A percentile compares a stretch with the other conserved stretches of the same genome.
Conservation (phyloP, 345 rosid genomes). For the Acer saccharum region DNA sequence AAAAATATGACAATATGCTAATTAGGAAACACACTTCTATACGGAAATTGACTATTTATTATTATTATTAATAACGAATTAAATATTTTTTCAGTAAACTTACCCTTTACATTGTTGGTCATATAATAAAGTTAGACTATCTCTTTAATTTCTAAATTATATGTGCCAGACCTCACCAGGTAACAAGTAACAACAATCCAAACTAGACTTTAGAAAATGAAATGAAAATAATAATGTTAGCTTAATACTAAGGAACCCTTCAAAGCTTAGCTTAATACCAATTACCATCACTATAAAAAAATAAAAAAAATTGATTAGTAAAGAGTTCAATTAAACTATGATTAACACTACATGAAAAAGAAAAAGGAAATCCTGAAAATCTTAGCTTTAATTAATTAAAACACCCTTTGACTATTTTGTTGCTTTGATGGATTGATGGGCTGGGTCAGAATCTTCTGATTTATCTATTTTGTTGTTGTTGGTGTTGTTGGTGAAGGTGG, state of each 20-base stretch:
- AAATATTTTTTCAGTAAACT: too few species aligned
- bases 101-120: too few species aligned
- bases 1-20: too few species aligned
- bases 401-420: slow-evolving; percentile 18
- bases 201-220: not conserved
- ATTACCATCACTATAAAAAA: slow-evolving; percentile 19
- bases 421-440: not conserved
- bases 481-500: slow-evolving; percentile 8
- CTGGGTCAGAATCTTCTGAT: slow-evolving; percentile 3
- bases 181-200: not conserved
- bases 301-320: not conserved
- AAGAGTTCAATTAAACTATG: slow-evolving; percentile 30
- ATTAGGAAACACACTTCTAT: too few species aligned
- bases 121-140: too few species aligned
- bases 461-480: slow-evolving; percentile 14
- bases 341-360: slow-evolving; percentile 6
- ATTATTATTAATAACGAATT: too few species aligned
- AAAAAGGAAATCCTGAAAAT: not conserved
- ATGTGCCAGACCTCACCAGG: too few species aligned
- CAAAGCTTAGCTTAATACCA: slow-evolving; percentile 25
- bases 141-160: too few species aligned
- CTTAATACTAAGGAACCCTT: slow-evolving; percentile 8
- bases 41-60: too few species aligned
- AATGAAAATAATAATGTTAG: not conserved
- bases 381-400: slow-evolving; percentile 19